Evolutionary conservation across 352 stramenopile species (phyloP).

Genomic region (Pythium scleroteichum): DNA sequence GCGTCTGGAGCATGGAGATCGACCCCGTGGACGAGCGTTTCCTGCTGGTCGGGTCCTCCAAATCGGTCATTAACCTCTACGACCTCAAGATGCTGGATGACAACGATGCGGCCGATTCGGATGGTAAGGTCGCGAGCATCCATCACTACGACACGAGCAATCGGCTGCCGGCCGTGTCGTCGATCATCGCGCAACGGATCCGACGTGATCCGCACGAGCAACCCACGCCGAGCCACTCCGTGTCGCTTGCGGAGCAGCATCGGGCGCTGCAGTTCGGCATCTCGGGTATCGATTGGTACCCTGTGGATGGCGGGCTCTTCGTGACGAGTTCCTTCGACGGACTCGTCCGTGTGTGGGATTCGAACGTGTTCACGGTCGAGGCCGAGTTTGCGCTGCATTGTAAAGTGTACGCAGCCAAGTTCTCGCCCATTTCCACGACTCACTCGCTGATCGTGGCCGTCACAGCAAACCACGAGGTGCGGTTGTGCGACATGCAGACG

Average conservation of each 20-base stretch:
- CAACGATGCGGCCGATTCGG: slow-evolving; percentile 33
- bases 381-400: slow-evolving; percentile 54
- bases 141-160: slow-evolving; percentile 38
- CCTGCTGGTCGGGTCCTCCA: slow-evolving; percentile 58
- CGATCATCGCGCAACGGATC: slow-evolving; percentile 12
- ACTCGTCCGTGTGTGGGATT: slow-evolving; percentile 76
- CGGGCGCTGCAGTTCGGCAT: slow-evolving; percentile 54
- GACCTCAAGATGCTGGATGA: slow-evolving; percentile 57
- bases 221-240: not conserved
- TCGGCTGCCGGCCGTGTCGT: slow-evolving; percentile 34
- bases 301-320: slow-evolving; percentile 80
- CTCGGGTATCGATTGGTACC: slow-evolving; percentile 86
- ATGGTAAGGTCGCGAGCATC: not conserved
- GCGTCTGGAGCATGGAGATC: slow-evolving; percentile 60
- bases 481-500: slow-evolving; percentile 77
- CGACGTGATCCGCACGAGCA: not conserved
- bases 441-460: slow-evolving; percentile 73
- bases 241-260: not conserved
- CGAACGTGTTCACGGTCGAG: slow-evolving; percentile 69
- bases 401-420: slow-evolving; percentile 67
- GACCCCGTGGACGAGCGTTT: slow-evolving; percentile 61
- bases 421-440: slow-evolving; percentile 56
- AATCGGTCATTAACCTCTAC: slow-evolving; percentile 62
- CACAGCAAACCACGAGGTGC: slow-evolving; percentile 56
- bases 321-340: slow-evolving; percentile 74